Evolutionary conservation across 1,284 basidiomycete genomes (phyloP).

Genomic region (Ganoderma sp.): DNA sequence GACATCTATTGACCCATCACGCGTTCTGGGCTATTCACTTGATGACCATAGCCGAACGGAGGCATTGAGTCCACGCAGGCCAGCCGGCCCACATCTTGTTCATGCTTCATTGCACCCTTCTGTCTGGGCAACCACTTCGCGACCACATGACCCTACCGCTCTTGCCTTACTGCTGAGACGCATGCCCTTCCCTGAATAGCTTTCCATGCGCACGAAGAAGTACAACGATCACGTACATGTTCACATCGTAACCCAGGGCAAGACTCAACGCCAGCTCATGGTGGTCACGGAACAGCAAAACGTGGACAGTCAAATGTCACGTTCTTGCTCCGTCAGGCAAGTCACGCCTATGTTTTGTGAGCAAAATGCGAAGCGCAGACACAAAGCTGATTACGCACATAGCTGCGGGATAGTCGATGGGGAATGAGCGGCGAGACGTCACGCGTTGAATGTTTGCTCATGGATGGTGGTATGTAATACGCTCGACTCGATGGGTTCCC

Average conservation of each 20-base stretch:
- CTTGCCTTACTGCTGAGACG: neutral
- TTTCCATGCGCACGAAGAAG: neutral
- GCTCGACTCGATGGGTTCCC: neutral
- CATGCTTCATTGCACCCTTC: neutral
- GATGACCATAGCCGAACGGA: neutral
- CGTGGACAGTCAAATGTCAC: neutral
- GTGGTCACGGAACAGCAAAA: neutral
- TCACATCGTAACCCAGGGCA: neutral
- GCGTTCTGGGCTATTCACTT: neutral
- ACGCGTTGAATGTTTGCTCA: neutral
- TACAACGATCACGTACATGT: neutral
- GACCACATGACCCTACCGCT: neutral
- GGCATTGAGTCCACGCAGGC: neutral
- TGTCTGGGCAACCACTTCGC: no score
- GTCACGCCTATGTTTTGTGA: conserved; percentile 21
- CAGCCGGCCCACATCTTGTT: neutral
- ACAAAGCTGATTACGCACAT: conserved; percentile 9
- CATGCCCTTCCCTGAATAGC: neutral
- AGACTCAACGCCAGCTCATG: neutral
- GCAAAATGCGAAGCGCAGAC: neutral
- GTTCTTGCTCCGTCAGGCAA: conserved; percentile 13
- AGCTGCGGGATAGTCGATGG: conserved; percentile 12
- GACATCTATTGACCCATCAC: neutral
- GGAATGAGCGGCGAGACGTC: neutral
- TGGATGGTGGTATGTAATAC: neutral